Base-by-base conservation (phyloP, 306 rosid genomes). In the Gastrolobium bilobum region DNA sequence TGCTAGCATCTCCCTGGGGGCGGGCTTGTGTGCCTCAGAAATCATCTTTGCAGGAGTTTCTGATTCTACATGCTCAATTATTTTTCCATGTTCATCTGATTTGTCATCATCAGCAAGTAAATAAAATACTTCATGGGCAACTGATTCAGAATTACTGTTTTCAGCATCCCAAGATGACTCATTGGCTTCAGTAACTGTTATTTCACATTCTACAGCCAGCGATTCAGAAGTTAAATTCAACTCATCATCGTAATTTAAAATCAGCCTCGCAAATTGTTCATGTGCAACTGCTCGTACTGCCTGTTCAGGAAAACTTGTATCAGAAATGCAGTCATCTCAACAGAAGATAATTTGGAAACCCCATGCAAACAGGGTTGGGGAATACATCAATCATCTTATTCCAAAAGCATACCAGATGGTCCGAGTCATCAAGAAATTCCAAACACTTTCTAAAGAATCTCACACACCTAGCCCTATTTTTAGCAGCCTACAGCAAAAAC, bases 181-280 rank as follows among this genome's bases (percentile, higher is more conserved):
- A 46, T 84, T 87, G 20, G 88, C 92, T 83, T 88, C 92, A 85
- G 91, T 84, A 78, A 94, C 89, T 35, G 76, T 76, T 79, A 76
- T 76, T 76, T 85, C 90, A 76, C 86, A 87, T 82, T 84, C 91
- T 64, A 86, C 38, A 14, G 93, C 94, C 61, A 90, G 87, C 59
- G 87, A 90, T n/a, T 91, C 97, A 33, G 88, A 68, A 4, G 87
- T 90, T 83, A 92, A 84, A 57, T 89, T 92, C 86, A 92, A 84
- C 83, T 89, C 95, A 33, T 94, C 93, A 53, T 90, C 90, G 4
- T 87, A 81, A 86, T 85, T 92, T 78, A 94, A 84, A 83, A 94
- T 90, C 83, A 94, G 89, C 91, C 98, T 92, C 2, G 98, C 98
- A 85, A 92, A 94, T 82, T 94, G 98, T 78, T 94, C 98, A 59